Evolutionary conservation across 225 moss, liverwort and hornwort genomes (phyloP).

Genomic region (Rhytidiadelphus loreus): DNA sequence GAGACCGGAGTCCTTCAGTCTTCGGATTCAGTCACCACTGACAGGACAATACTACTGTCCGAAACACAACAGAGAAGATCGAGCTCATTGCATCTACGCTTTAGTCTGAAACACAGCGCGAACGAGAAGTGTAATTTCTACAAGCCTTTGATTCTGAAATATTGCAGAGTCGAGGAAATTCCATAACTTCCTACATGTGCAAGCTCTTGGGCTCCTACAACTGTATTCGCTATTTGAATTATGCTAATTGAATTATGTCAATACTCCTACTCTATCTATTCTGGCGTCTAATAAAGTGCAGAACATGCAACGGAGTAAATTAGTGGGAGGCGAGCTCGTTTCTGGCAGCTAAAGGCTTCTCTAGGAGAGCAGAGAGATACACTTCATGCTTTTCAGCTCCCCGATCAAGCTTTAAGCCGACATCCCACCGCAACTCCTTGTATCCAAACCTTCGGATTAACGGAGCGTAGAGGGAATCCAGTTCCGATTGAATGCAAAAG

Average conservation of each 20-base stretch:
- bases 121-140: neutral
- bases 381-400: constrained; percentile 70
- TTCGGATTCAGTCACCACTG: neutral
- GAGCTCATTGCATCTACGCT: neutral
- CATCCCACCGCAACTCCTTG: constrained; percentile 65
- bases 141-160: neutral
- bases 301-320: neutral
- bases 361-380: constrained; percentile 81
- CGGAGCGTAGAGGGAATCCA: constrained; percentile 43
- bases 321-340: neutral
- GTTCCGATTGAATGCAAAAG: constrained; percentile 69
- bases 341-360: constrained; percentile 56
- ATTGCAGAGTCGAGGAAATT: neutral
- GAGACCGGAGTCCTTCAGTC: neutral
- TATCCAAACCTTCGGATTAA: constrained; percentile 61
- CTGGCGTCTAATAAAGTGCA: neutral
- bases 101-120: neutral
- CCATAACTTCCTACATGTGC: neutral
- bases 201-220: neutral
- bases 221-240: neutral
- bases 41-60: neutral
- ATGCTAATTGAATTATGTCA: neutral
- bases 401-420: constrained; percentile 79
- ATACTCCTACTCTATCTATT: neutral
- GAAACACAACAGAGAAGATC: neutral